These are phyloP conservation scores for Syzygium aqueum DNA, from an alignment of 345 rosid genomes.

Conservation along the genomic window DNA sequence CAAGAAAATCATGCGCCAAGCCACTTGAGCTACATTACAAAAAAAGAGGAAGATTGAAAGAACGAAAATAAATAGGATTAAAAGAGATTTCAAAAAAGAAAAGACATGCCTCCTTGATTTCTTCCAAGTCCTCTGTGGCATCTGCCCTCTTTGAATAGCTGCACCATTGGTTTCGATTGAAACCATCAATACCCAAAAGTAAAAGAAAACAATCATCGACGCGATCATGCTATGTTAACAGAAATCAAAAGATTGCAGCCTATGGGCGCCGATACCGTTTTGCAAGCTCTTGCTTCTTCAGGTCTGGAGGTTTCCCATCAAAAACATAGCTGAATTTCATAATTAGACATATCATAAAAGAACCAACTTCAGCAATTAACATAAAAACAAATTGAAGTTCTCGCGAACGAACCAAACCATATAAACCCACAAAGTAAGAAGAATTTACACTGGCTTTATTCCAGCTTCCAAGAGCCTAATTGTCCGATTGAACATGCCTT, in stretches of 20 bases:
- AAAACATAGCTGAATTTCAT: constrained; percentile 63
- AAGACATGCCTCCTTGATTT: constrained; percentile 53
- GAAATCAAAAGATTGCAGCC: not conserved
- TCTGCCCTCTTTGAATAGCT: constrained; percentile 84
- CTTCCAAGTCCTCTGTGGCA: constrained; percentile 70
- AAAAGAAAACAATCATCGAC: not conserved
- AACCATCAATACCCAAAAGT: not conserved
- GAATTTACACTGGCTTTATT: constrained; percentile 78
- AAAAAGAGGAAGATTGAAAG: not conserved
- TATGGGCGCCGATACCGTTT: constrained; percentile 43
- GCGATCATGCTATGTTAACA: not conserved
- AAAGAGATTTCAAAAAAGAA: not conserved
- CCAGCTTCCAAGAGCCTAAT: constrained; percentile 96
- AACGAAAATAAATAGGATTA: not conserved
- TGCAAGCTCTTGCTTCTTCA: constrained; percentile 86
- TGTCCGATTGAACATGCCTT: constrained; percentile 91
- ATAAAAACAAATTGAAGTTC: not conserved
- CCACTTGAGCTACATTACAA: not conserved
- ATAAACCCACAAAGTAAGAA: not conserved
- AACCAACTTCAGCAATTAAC: not conserved
- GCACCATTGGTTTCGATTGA: constrained; percentile 3
- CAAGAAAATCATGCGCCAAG: not conserved
- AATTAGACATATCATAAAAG: not conserved
- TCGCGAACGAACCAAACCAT: not conserved
- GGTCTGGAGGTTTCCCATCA: constrained; percentile 83